Conservation (phyloP, 352 stramenopile genomes). For the Pythium myriotylum region DNA sequence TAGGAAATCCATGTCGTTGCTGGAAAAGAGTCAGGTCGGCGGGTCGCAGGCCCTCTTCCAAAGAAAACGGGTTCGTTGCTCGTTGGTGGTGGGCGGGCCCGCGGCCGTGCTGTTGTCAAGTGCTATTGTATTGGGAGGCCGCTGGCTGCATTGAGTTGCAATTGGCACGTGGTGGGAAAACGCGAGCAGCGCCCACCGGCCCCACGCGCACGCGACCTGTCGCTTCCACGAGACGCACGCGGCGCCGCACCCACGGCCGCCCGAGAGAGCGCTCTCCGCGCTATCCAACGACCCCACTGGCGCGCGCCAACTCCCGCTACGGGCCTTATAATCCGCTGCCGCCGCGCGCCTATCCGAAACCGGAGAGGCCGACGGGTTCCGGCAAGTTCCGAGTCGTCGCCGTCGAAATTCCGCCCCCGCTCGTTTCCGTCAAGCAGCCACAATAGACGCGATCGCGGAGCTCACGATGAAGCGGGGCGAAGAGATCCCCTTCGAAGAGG, state of each 20-base stretch:
- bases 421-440: conserved; percentile 26
- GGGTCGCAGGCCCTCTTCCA: background rate
- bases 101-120: conserved; percentile 13
- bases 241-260: background rate
- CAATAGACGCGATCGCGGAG: conserved; percentile 44
- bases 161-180: conserved; percentile 31
- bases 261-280: conserved; percentile 12
- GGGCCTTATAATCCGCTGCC: conserved; percentile 6
- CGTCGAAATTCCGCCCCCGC: conserved; percentile 5
- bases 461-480: conserved; percentile 54
- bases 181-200: background rate
- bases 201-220: conserved; percentile 11
- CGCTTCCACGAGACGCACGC: background rate
- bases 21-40: background rate
- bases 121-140: conserved; percentile 20
- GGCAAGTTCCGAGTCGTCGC: background rate
- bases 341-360: background rate
- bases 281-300: conserved; percentile 15
- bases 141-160: conserved; percentile 35
- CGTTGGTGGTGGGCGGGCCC: conserved; percentile 22
- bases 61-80: conserved; percentile 14
- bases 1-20: background rate
- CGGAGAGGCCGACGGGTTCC: background rate
- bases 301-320: background rate
- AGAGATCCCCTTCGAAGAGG: conserved; percentile 68